Evolutionary conservation across 2,329 filamentous ascomycete genomes (phyloP).

Genomic region (Esteya vermicola): DNA sequence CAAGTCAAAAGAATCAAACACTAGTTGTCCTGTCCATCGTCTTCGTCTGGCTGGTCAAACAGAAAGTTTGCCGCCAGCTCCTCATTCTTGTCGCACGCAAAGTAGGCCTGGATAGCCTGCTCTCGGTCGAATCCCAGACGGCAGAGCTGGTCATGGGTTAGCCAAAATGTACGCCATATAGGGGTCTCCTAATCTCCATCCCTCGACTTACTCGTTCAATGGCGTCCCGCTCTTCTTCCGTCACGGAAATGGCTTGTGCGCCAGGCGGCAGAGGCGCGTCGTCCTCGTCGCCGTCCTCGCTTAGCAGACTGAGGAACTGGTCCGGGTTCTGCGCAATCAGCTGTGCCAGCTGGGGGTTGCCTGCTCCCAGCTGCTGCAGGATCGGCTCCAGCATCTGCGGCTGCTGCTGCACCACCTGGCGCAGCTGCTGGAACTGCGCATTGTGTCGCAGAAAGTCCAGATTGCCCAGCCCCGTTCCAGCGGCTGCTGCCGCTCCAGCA

Average conservation of each 20-base stretch:
- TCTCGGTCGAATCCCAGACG: conserved; percentile 87
- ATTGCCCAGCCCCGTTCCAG: conserved; percentile 48
- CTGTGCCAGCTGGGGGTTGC: conserved; percentile 87
- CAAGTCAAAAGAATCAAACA: too few relatives aligned
- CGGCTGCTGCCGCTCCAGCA: too few relatives aligned
- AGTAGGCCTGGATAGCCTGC: conserved; percentile 93
- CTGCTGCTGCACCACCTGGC: conserved; percentile 93
- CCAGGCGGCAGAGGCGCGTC: conserved; percentile 66
- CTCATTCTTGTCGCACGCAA: conserved; percentile 98
- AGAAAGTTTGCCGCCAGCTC: conserved; percentile 96
- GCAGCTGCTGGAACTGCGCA: conserved; percentile 92
- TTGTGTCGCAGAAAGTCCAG: conserved; percentile 92
- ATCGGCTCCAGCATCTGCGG: conserved; percentile 98
- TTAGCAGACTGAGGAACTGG: conserved; percentile 79
- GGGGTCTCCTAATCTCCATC: background rate
- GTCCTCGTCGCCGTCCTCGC: conserved; percentile 77
- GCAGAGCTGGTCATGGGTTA: conserved; percentile 50
- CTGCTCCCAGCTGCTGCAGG: conserved; percentile 84
- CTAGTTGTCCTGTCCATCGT: conserved; percentile 31
- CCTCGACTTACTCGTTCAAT: conserved; percentile 68
- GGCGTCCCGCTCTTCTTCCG: conserved; percentile 89
- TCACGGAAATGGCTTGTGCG: conserved; percentile 79
- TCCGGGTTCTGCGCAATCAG: conserved; percentile 86
- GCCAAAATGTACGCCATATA: too few relatives aligned
- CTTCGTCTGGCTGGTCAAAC: conserved; percentile 91